Conservation (phyloP, 2,329 filamentous ascomycete genomes). For the Phialocephala subalpina region DNA sequence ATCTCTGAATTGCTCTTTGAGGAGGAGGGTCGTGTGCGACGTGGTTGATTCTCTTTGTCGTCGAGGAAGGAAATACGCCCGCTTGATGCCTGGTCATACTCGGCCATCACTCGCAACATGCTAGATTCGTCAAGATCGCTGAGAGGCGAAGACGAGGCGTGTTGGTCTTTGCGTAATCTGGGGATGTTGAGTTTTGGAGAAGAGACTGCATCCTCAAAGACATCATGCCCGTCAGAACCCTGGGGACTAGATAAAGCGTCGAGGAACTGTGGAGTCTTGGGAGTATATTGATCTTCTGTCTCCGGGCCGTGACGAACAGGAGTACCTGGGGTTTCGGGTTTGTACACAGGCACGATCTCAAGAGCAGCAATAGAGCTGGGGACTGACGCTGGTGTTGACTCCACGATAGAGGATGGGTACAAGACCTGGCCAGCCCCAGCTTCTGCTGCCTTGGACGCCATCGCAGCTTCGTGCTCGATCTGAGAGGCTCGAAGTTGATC, state of each 20-base stretch:
- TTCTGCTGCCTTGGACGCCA: not conserved
- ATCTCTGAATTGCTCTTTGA: not conserved
- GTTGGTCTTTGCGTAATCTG: not conserved
- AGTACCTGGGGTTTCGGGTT: conserved; percentile 21
- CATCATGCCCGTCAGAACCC: conserved; percentile 39
- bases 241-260: conserved; percentile 57
- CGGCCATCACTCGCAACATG: conserved; percentile 36
- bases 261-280: conserved; percentile 46
- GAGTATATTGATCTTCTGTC: conserved; percentile 13
- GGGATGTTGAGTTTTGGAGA: conserved; percentile 28
- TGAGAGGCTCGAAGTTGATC: conserved; percentile 19
- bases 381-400: not conserved
- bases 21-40: not conserved
- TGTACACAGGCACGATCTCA: conserved; percentile 1
- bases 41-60: conserved; percentile 19
- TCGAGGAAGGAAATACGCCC: conserved; percentile 10
- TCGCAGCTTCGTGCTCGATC: conserved; percentile 8
- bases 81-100: conserved; percentile 32
- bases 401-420: not conserved
- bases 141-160: conserved; percentile 31
- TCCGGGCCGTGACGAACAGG: conserved; percentile 16
- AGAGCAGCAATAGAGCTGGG: conserved; percentile 4
- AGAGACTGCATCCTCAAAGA: conserved; percentile 39
- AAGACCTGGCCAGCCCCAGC: not conserved
- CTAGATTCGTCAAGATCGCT: conserved; percentile 42